Conservation (phyloP, 768 basidiomycete genomes). For the Trichaptum fuscoviolaceum region DNA sequence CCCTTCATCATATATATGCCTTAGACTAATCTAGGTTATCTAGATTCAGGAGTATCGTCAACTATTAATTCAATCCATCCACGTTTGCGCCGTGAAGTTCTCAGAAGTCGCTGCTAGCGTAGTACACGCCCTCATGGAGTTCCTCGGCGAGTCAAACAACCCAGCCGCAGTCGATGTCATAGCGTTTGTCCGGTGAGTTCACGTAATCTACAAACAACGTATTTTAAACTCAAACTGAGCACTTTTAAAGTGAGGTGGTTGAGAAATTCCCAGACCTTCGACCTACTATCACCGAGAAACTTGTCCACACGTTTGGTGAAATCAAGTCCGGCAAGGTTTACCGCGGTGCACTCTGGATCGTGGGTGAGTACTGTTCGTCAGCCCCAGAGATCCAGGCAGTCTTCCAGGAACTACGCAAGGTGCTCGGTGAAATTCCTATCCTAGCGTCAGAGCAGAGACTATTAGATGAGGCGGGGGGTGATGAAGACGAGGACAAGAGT, state of each 20-base stretch:
- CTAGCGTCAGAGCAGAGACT: slow-evolving; percentile 83
- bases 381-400: slow-evolving; percentile 62
- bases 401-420: slow-evolving; percentile 75
- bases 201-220: slow-evolving; percentile 22
- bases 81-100: slow-evolving; percentile 93
- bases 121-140: slow-evolving; percentile 89
- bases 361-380: slow-evolving; percentile 89
- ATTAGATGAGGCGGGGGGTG: slow-evolving; percentile 68
- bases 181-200: slow-evolving; percentile 61
- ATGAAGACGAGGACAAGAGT: slow-evolving; percentile 42
- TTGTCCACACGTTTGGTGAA: slow-evolving; percentile 72
- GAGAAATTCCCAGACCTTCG: slow-evolving; percentile 94
- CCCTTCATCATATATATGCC: neutral
- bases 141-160: slow-evolving; percentile 92
- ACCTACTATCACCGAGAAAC: slow-evolving; percentile 75
- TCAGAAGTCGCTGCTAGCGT: slow-evolving; percentile 95
- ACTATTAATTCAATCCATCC: slow-evolving; percentile 94
- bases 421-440: slow-evolving; percentile 96
- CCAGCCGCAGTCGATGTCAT: slow-evolving; percentile 95
- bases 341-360: slow-evolving; percentile 94
- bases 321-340: slow-evolving; percentile 97
- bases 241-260: slow-evolving; percentile 71
- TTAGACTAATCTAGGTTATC: neutral
- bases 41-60: slow-evolving; percentile 94
- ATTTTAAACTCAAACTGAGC: neutral